Base-by-base conservation (phyloP, 805 yeast genomes). In the Zygosaccharomyces lentus region DNA sequence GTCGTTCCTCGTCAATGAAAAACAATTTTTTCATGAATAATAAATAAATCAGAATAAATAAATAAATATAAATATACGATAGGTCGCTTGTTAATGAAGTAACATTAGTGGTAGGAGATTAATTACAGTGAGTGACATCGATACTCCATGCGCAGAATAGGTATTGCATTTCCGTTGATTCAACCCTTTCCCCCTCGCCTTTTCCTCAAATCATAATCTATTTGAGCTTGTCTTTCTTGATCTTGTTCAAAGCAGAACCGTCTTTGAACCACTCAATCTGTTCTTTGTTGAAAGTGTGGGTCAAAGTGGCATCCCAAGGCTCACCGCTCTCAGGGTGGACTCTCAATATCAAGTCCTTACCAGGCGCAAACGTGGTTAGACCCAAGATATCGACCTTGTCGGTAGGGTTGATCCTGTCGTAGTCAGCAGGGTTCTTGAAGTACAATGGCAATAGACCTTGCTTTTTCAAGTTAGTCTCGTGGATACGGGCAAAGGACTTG, bases 221-320 rank as follows among this genome's bases (percentile, higher is more conserved):
- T 17, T 45, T 25, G 34, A 36, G 31, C 37, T 49, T 49, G 41
- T 45, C 52, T 31, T 37, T 41, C 48, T 57, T 61, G 39, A 61
- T 61, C 80, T 84, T 87, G 87, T 93, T 93, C 76, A 93, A 84
- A 71, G 99, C 99, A 61, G 97, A 89, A 77, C 99, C 99, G 65
- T 84, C 82, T 81, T 87, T 91, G 86, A 91, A 91, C 98, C 98
- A 91, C 70, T 87, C 97, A 68, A 91, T 86, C 80, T 91, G 99
- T 78, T 93, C 97, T 54, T 69, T 52, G 80, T 93, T 93, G 81
- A 87, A 93, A 56, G 99, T 93, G 80, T 93, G 99, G 47, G 96
- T 80, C 71, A 93, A 86, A 75, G 80, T 84, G 67, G 91, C 77
- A 64, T 82, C 84, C 96, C 96, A 93, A 53, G 89, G 73, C 47